A percentile compares a stretch with the other conserved stretches of the same genome.
These are phyloP conservation scores for Jamesozyma piceae DNA, from an alignment of 805 yeast genomes.

Conservation along the genomic window DNA sequence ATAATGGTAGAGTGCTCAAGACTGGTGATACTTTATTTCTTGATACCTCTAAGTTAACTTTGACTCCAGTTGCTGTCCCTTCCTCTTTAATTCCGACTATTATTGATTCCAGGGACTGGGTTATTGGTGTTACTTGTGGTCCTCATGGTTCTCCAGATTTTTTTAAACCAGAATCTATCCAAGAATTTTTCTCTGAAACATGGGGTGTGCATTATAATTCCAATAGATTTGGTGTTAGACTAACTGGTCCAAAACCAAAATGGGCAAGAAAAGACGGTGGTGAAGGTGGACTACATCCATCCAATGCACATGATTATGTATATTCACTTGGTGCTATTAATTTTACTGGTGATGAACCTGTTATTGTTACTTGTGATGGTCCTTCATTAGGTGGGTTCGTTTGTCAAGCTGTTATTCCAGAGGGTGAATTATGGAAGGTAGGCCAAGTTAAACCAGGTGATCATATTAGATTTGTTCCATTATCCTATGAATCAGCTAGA, in stretches of 20 bases:
- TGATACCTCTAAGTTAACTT: slow-evolving; percentile 63
- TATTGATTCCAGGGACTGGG: slow-evolving; percentile 44
- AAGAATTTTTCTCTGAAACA: slow-evolving; percentile 60
- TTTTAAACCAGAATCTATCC: slow-evolving; percentile 65
- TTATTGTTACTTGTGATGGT: slow-evolving; percentile 92
- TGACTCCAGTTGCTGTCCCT: slow-evolving; percentile 51
- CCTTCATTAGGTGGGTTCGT: slow-evolving; percentile 97
- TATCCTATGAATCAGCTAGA: slow-evolving; percentile 60
- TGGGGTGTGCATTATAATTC: slow-evolving; percentile 98
- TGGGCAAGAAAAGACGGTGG: slow-evolving; percentile 98
- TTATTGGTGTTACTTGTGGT: slow-evolving; percentile 88
- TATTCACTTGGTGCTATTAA: slow-evolving; percentile 94
- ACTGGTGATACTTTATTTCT: slow-evolving; percentile 85
- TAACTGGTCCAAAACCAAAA: slow-evolving; percentile 89
- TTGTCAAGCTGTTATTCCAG: slow-evolving; percentile 91
- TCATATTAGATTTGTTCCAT: slow-evolving; percentile 66
- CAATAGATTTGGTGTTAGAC: slow-evolving; percentile 90
- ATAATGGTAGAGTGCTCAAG: slow-evolving; percentile 85
- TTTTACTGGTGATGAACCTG: slow-evolving; percentile 98
- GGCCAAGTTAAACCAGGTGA: slow-evolving; percentile 98
- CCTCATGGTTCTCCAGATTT: slow-evolving; percentile 98
- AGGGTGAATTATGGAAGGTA: slow-evolving; percentile 96
- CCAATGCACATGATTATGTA: slow-evolving; percentile 97
- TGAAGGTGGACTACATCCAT: slow-evolving; percentile 95
- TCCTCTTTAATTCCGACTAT: slow-evolving; percentile 30